Evolutionary conservation across 768 basidiomycete genomes (phyloP), one percentile per base, ranked within the genome.

Genomic region (Tulasnella sp.): DNA sequence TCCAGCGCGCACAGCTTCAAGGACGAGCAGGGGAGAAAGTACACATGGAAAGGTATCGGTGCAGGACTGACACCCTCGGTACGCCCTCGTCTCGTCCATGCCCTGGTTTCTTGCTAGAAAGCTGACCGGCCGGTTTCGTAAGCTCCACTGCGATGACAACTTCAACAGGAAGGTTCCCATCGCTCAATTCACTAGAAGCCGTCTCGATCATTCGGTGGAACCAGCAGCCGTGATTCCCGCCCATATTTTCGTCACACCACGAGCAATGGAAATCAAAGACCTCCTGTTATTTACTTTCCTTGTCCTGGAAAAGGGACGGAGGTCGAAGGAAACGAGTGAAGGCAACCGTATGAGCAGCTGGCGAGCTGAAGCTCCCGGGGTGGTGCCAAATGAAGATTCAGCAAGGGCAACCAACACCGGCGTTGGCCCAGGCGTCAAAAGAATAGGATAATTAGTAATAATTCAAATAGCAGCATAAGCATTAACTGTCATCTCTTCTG

Each of bases 11-110:
- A 87, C 6, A 81, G 82, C 24, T 86, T 88, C 80, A 80, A 84
- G 56, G 87, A 87, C 79, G 81, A 83, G 21, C 74, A 75, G 10
- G 85, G 85, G 4, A 83, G 85, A 58, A 84, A 84, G 40, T 87
- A 85, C 79, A 87, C 86, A 79, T 88, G 88, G 88, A 87, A 87
- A 74, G 87, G 86, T 12, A 85, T 85, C 79, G 83, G 82, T 16
- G 82, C 85, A 14, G 87, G 87, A 12, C 75, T 84, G 34, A 62
- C 83, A 16, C 83, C 88, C n/a, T 84, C 86, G 83, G 87, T 86
- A 74, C 34, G 84, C 3, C 18, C 74, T 27, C 14, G 12, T 2
- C 38, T 14, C n/a, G 42, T 42, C 40, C 31, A 42, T 21, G 24
- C 1, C 38, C 19, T 34, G 34, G 6, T 52, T 36, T 21, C 10